Percentiles rank a stretch among this genome's conserved stretches.
Conservation (phyloP, 2,329 filamentous ascomycete genomes). For the Alternaria triticimaculans region DNA sequence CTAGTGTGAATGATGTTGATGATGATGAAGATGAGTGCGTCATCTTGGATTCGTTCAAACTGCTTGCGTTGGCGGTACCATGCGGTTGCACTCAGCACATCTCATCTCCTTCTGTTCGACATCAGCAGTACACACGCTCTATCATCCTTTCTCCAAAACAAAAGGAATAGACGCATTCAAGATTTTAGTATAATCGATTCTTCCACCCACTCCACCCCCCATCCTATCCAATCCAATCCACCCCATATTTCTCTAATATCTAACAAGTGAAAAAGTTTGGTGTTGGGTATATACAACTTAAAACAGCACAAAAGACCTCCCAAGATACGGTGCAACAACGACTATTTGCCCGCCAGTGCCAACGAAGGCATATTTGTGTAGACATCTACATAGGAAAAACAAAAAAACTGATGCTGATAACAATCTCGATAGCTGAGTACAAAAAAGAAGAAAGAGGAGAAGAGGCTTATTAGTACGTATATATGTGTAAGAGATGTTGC, state of each 20-base stretch:
- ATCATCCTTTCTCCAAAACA: no score
- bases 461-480: neutral
- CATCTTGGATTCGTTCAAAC: no score
- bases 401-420: neutral
- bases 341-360: neutral
- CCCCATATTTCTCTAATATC: neutral
- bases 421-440: neutral
- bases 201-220: neutral
- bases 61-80: no score
- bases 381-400: conserved; percentile 4
- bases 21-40: no score
- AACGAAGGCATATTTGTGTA: neutral
- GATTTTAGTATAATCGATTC: neutral
- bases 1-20: no score
- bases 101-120: no score
- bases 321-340: neutral
- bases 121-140: no score
- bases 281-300: conserved; percentile 1
- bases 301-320: neutral
- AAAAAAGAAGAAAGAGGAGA: neutral
- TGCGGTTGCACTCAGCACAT: no score
- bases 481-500: neutral
- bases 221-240: neutral
- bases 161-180: no score
- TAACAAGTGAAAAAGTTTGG: neutral